Evolutionary conservation across 2,329 filamentous ascomycete genomes (phyloP), one percentile per base, ranked within the genome.

Genomic region (Fusarium sp.): DNA sequence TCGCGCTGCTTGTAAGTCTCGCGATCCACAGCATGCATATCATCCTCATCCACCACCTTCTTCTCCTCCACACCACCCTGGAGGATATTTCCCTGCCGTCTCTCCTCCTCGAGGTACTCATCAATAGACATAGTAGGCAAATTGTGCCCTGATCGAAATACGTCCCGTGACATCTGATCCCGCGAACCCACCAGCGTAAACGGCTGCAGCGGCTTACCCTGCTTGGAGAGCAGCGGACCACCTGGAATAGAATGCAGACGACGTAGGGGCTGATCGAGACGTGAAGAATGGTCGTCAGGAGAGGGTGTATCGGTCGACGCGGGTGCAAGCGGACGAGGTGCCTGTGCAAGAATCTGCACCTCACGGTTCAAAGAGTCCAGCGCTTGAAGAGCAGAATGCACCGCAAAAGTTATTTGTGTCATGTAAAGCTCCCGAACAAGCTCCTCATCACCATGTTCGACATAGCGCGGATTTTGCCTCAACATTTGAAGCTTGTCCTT

Each of bases 71-170:
- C 95, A 31, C 94, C 94, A 36, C 95, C 96, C 76, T 98, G 92
- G 57, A 98, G 93, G 61, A 99, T 95, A 20, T 93, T 93, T 17
- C 96, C 96, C 66, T 92, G 85, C 71, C 88, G 87, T 76, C 88
- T 87, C 82, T 98, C 96, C 80, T 98, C 95, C 53, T 97, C 96
- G 17, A 99, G 84, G 76, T 98, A 99, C 82, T 99, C 96, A 73
- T 99, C 96, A 66, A 99, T 98, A 2, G 90, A 93, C 96, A 99
- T 98, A 5, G 96, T 98, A 1, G 96, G 96, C 61, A 99, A 82
- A 80, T 93, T 98, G 78, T 99, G 96, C 9, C 96, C 94, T 0
- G 94, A 89, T 57, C 93, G 87, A 80, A 99, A 99, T 1, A 99
- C 95, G 4, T 92, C 92, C 61, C 90, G 86, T 63, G 90, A 88